Conservation (phyloP, 2,329 filamentous ascomycete genomes). For the Sodiomyces alkalinus region DNA sequence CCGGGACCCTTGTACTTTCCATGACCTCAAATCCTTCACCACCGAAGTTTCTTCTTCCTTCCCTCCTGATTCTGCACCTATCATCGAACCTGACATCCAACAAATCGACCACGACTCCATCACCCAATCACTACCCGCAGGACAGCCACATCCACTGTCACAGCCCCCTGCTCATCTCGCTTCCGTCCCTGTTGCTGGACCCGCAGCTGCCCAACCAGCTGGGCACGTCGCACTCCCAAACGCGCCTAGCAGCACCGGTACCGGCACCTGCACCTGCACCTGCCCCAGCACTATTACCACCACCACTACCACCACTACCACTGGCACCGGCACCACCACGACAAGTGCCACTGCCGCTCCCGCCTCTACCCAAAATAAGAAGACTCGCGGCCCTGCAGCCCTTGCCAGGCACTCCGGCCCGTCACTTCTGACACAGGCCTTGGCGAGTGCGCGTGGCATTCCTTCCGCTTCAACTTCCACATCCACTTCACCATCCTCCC, state of each 20-base stretch:
- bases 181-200: too few relatives aligned
- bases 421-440: constrained; percentile 40
- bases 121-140: too few relatives aligned
- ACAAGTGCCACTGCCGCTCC: constrained; percentile 3
- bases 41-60: too few relatives aligned
- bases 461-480: background rate
- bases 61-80: too few relatives aligned
- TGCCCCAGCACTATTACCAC: background rate
- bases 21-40: too few relatives aligned
- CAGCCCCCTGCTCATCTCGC: background rate
- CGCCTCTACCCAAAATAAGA: constrained; percentile 22
- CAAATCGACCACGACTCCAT: too few relatives aligned
- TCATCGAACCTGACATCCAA: too few relatives aligned
- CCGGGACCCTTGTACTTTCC: too few relatives aligned
- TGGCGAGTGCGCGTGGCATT: constrained; percentile 43
- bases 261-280: constrained; percentile 3
- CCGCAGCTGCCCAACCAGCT: too few relatives aligned
- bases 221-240: too few relatives aligned
- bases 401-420: constrained; percentile 28
- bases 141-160: background rate
- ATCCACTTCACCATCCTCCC: background rate
- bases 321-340: background rate
- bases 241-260: background rate
- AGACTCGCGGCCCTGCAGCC: constrained; percentile 25
- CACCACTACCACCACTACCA: background rate